Evolutionary conservation across 2,329 filamentous ascomycete species (phyloP).

Genomic region (Triangularia setosa): DNA sequence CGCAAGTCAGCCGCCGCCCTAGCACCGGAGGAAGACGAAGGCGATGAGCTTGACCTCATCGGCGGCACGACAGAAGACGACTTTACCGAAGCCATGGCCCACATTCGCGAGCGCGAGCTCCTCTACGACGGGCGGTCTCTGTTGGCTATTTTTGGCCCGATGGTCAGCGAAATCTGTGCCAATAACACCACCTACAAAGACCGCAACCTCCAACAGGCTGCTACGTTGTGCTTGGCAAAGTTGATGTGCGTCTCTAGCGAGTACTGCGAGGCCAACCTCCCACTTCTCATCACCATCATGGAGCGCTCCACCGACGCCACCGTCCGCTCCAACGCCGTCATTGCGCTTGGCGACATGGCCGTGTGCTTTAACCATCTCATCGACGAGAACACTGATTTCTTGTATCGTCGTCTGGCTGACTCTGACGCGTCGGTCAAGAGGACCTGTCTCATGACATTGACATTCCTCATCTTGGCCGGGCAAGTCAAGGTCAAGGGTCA

Average conservation of each 20-base stretch:
- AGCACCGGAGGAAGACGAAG: constrained; percentile 48
- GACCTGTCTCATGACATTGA: constrained; percentile 96
- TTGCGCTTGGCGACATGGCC: constrained; percentile 96
- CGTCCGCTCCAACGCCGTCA: constrained; percentile 92
- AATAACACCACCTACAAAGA: constrained; percentile 92
- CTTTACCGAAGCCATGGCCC: constrained; percentile 80
- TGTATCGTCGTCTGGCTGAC: constrained; percentile 91
- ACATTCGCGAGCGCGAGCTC: constrained; percentile 80
- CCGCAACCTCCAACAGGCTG: constrained; percentile 84
- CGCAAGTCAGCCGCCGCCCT: background rate
- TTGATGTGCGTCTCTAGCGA: constrained; percentile 97
- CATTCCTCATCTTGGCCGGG: constrained; percentile 92
- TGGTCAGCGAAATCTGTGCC: constrained; percentile 89
- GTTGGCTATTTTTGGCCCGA: constrained; percentile 82
- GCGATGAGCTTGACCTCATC: constrained; percentile 91
- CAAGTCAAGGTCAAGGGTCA: constrained; percentile 99
- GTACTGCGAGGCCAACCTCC: constrained; percentile 91
- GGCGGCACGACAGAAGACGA: constrained; percentile 94
- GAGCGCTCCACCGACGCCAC: constrained; percentile 90
- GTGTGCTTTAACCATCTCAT: constrained; percentile 99
- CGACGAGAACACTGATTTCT: constrained; percentile 97
- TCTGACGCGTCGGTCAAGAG: constrained; percentile 86
- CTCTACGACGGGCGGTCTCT: constrained; percentile 80
- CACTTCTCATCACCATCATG: constrained; percentile 94
- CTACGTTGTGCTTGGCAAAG: constrained; percentile 92